phyloP scores from a whole-genome alignment of 2,329 filamentous ascomycete genomes.

The Metarhizium anisopliae region DNA sequence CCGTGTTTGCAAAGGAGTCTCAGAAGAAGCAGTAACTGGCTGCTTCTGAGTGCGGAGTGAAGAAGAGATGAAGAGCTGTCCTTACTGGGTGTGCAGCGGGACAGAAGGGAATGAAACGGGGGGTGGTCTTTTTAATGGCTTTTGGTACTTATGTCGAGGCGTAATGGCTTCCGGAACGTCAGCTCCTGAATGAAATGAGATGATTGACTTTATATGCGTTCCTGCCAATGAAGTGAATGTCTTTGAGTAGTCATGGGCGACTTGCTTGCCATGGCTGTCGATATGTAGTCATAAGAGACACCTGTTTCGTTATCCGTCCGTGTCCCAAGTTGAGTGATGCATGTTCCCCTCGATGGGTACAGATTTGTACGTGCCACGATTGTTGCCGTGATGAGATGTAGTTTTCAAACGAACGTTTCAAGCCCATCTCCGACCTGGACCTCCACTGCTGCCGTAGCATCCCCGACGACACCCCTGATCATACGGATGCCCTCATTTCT shows the following conservation, averaged over 20 bases:
- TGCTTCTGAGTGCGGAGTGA: not conserved
- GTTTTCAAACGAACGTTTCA: too few relatives aligned
- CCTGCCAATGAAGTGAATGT: not conserved
- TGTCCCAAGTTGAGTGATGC: not conserved
- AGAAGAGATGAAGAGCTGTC: conserved; percentile 4
- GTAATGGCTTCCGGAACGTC: conserved; percentile 27
- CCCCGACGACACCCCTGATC: too few relatives aligned
- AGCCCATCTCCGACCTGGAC: too few relatives aligned
- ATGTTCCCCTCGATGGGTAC: too few relatives aligned
- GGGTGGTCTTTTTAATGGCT: not conserved
- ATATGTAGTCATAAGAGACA: not conserved
- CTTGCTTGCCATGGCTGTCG: not conserved
- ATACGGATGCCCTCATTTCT: too few relatives aligned
- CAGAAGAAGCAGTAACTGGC: conserved; percentile 28
- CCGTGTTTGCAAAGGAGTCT: conserved; percentile 68
- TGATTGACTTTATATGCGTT: conserved; percentile 16
- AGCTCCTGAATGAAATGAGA: conserved; percentile 25
- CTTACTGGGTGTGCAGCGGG: conserved; percentile 31
- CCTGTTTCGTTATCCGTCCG: not conserved
- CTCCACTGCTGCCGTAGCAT: too few relatives aligned
- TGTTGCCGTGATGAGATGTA: too few relatives aligned
- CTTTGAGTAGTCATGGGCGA: not conserved
- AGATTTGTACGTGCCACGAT: too few relatives aligned
- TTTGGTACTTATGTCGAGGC: conserved; percentile 16
- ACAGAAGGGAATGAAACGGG: conserved; percentile 2